Percentiles rank a stretch among this genome's conserved stretches.
Conservation (phyloP, 495 filamentous ascomycete species). For the Schizothecium vesticola region DNA sequence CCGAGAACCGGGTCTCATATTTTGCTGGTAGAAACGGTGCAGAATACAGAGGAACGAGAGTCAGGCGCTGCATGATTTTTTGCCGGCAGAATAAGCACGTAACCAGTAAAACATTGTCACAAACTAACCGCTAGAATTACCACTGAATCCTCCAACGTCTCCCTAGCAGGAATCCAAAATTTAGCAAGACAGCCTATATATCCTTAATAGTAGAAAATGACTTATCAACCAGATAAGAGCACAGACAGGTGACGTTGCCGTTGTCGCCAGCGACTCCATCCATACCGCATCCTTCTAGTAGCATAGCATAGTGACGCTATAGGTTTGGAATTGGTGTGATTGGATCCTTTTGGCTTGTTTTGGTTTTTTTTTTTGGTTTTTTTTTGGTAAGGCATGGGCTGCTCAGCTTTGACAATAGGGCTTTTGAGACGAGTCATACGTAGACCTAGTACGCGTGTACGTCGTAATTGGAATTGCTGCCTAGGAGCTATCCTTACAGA, state of each 20-base stretch:
- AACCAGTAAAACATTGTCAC: neutral
- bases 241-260: neutral
- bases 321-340: neutral
- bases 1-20: neutral
- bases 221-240: neutral
- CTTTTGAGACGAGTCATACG: too few relatives aligned
- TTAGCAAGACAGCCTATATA: neutral
- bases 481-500: too few relatives aligned
- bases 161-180: neutral
- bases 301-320: constrained; percentile 1
- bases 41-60: neutral
- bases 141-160: neutral
- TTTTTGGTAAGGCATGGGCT: too few relatives aligned
- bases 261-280: neutral
- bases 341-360: neutral
- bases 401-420: too few relatives aligned
- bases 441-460: too few relatives aligned
- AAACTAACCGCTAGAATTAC: too few relatives aligned
- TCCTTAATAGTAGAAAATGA: neutral
- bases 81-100: neutral
- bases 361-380: too few relatives aligned
- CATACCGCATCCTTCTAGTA: neutral
- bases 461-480: too few relatives aligned
- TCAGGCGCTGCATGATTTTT: neutral
- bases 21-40: neutral